phyloP scores from a whole-genome alignment of 768 basidiomycete genomes.

The Boletellus sp. region DNA sequence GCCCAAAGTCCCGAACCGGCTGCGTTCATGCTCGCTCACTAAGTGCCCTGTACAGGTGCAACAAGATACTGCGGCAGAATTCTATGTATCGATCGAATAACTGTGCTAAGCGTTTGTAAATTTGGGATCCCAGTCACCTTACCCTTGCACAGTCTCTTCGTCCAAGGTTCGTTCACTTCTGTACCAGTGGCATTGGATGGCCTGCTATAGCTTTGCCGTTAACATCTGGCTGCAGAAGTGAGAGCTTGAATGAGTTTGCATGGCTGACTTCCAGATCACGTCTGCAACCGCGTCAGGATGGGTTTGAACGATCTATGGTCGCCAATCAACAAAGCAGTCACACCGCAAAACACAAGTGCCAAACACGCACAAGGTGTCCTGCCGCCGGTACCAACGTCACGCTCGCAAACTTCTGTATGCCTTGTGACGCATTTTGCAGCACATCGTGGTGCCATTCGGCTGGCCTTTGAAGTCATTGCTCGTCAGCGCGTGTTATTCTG shows the following conservation, averaged over 20 bases:
- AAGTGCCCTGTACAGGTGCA: no score
- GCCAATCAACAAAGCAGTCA: background rate
- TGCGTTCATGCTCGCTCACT: no score
- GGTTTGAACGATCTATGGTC: background rate
- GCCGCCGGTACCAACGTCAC: background rate
- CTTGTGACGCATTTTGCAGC: background rate
- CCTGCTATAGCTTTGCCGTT: background rate
- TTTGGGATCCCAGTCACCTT: no score
- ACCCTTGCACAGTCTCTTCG: no score
- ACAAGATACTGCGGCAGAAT: no score
- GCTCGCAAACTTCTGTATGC: constrained; percentile 2
- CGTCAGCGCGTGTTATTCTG: background rate
- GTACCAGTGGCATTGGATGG: no score
- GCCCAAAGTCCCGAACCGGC: no score
- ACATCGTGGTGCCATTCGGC: background rate
- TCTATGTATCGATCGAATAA: no score
- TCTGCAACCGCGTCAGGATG: constrained; percentile 2
- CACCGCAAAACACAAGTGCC: background rate
- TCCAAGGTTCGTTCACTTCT: no score
- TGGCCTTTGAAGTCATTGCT: background rate
- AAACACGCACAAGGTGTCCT: constrained; percentile 3
- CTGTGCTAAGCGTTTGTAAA: no score
- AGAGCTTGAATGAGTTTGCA: background rate
- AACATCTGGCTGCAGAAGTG: no score
- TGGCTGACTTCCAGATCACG: background rate